phyloP scores from a whole-genome alignment of 2,329 filamentous ascomycete genomes.

The Scytalidium sp. region DNA sequence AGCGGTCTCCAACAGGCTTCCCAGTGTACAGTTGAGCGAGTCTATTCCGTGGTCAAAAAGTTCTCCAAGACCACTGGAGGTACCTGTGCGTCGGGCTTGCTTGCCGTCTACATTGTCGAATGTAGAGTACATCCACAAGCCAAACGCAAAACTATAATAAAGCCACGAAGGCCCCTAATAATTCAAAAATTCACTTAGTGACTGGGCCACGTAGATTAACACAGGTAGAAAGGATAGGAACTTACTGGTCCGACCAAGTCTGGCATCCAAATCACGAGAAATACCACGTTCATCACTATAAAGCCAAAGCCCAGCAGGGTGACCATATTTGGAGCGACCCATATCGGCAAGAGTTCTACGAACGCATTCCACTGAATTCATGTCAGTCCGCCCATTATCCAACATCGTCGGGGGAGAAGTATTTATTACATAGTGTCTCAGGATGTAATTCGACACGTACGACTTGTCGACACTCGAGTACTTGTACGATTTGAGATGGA shows the following conservation, averaged over 20 bases:
- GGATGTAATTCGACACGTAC: constrained; percentile 86
- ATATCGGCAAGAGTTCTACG: constrained; percentile 87
- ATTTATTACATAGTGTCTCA: constrained; percentile 80
- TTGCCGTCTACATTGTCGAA: constrained; percentile 99
- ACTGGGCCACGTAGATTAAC: not conserved
- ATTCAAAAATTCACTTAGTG: constrained; percentile 11
- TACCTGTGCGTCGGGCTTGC: constrained; percentile 90
- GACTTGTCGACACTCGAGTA: constrained; percentile 98
- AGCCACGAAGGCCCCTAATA: constrained; percentile 80
- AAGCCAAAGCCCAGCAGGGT: constrained; percentile 93
- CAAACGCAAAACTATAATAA: constrained; percentile 93
- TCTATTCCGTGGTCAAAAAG: constrained; percentile 99
- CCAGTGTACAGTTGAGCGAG: constrained; percentile 94
- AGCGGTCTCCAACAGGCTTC: constrained; percentile 83
- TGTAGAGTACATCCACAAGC: constrained; percentile 97
- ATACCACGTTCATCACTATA: constrained; percentile 76
- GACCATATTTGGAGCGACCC: constrained; percentile 97
- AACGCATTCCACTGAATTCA: constrained; percentile 85
- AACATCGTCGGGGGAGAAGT: constrained; percentile 13
- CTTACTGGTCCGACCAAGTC: constrained; percentile 86
- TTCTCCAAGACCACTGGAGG: constrained; percentile 90
- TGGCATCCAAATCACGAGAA: constrained; percentile 77
- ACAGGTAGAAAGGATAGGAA: not conserved
- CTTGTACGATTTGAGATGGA: constrained; percentile 92
- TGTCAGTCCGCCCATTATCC: constrained; percentile 8